Conservation (phyloP, 2,329 filamentous ascomycete species). For the Botryotinia narcissicola region DNA sequence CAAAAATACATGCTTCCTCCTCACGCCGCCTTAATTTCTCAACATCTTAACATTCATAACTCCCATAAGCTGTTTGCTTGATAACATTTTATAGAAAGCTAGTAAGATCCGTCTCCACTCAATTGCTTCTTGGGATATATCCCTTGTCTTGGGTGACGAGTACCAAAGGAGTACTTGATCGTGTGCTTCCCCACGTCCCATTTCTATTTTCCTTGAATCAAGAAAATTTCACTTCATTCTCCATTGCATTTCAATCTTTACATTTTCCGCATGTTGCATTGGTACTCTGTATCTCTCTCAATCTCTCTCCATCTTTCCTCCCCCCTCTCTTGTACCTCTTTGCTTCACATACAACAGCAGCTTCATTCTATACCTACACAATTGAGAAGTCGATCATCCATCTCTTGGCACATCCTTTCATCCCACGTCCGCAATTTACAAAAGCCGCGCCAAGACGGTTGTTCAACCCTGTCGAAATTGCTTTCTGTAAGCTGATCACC, state of each 20-base stretch:
- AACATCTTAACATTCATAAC: not conserved
- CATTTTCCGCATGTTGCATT: not conserved
- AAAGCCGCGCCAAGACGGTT: conserved; percentile 18
- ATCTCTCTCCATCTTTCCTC: too few relatives aligned
- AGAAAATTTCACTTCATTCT: not conserved
- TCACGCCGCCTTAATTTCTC: conserved; percentile 12
- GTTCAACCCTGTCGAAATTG: conserved; percentile 13
- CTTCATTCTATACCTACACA: not conserved
- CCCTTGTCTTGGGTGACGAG: conserved; percentile 1
- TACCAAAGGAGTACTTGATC: conserved; percentile 17
- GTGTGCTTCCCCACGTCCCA: conserved; percentile 12
- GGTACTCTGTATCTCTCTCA: not conserved
- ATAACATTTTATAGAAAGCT: not conserved
- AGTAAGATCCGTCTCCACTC: conserved; percentile 4
- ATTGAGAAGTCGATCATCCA: not conserved
- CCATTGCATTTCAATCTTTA: not conserved
- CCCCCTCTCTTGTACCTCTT: not conserved
- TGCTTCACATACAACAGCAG: conserved; percentile 1
- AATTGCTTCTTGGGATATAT: not conserved
- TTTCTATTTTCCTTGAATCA: not conserved
- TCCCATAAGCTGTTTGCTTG: not conserved
- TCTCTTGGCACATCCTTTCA: conserved; percentile 5
- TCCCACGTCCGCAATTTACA: not conserved
- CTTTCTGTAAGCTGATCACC: not conserved
- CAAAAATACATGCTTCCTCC: not conserved